Evolutionary conservation across 768 basidiomycete species (phyloP), one percentile per base, ranked within the genome.

Genomic region (Naganishia vishniacii): DNA sequence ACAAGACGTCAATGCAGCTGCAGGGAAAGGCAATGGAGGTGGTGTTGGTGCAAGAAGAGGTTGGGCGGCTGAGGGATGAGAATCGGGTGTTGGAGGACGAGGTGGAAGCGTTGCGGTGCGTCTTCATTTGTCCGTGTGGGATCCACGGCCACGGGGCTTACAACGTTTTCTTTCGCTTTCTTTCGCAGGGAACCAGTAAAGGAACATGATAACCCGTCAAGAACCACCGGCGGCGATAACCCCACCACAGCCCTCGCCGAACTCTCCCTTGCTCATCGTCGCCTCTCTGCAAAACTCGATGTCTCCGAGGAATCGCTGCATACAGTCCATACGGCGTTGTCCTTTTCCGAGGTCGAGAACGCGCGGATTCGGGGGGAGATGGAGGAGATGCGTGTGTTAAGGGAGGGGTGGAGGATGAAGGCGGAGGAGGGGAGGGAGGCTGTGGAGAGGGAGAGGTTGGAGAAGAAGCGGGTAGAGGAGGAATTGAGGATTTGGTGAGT

Each of bases 261-360:
- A 58, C 70, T 78, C 2, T 70, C 73, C 0, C 71, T 78, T 3
- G 78, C 78, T 2, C 78, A 78, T 59, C 64, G 78, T 1, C 68
- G 75, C 4, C 67, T 78, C 11, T 74, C 72, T 0, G 65, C 73
- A 18, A 76, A 76, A 59, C 64, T 77, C 0, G 75, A 75, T 59
- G 42, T 73, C 12, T 72, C 74, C 0, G 77, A 61, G n/a, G 29
- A 77, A 47, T 63, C 64, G 8, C 28, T 60, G 11, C 66, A 74
- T 20, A 34, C 62, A 4, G 53, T 64, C 1, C 62, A 66, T 45
- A 65, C 67, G 2, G 67, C 72, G 25, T 48, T 71, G 4, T 68
- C 69, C 11, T 65, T 66, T 26, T 45, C 65, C 18, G 59, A 70
- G 31, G 65, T 70, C 25, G 74, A 73, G 41, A 37, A 71, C 16